Evolutionary conservation across 2,329 filamentous ascomycete species (phyloP), one percentile per base, ranked within the genome.

Genomic region (Thelonectria blattea): DNA sequence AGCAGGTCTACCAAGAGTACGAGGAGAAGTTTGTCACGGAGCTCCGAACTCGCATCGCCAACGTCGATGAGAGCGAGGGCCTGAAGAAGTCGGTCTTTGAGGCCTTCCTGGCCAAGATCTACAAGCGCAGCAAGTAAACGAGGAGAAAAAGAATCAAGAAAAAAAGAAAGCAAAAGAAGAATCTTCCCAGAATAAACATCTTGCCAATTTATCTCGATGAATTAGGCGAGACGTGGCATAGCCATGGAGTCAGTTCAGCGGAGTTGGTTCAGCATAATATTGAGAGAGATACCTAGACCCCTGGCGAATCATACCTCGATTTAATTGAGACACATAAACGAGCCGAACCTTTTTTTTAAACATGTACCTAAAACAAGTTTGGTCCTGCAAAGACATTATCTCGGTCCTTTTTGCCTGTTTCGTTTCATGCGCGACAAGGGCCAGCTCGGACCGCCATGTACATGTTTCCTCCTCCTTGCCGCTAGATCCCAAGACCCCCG

Each of bases 21-120:
- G 95, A 99, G 80, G 93, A 97, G 81, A 88, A 90, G 81, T 83
- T 87, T 30, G 93, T 97, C 22, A 80, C 79, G n/a, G 90, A 95
- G 75, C 85, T 99, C 68, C 85, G 85, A 71, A 78, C 83, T 61
- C 85, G 89, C 82, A 97, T 99, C 72, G 84, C 83, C 20, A 80
- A 88, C 62, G 82, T 98, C 53, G 93, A 99, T 73, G 93, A 97
- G 84, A 88, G 84, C 63, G 86, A 91, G 66, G 95, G 95, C 15
- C 80, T 99, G 73, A 97, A 96, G 85, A 95, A 92, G 85, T 85
- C 84, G 61, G 86, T 98, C 42, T 97, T 98, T 69, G 90, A 96
- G 71, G 85, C 86, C 46, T 99, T 98, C 84, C 82, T 99, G 66
- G 83, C 84, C 78, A 99, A 99, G 86, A 98, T 99, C 75, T 98